Conservation (phyloP, 192 early-diverging fungal genomes). For the Cladochytrium replicatum region DNA sequence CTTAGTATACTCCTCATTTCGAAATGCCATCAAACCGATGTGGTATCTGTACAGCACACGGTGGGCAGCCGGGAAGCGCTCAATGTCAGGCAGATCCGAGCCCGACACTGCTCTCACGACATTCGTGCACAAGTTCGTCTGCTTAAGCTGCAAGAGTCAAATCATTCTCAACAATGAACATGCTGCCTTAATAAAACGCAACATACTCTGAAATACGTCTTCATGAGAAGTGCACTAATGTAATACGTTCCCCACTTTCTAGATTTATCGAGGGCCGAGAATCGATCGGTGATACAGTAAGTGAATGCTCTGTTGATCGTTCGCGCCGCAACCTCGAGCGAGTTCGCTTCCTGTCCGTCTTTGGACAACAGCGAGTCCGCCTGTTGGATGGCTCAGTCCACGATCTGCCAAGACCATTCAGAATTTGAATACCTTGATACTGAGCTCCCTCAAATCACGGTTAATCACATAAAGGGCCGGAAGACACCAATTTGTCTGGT, state of each 20-base stretch:
- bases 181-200: slow-evolving; percentile 3
- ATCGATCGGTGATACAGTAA: slow-evolving; percentile 77
- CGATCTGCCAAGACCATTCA: too few relatives aligned
- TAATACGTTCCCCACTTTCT: slow-evolving; percentile 92
- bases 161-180: background rate
- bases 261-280: slow-evolving; percentile 31
- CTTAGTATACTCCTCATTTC: slow-evolving; percentile 65
- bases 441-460: slow-evolving; percentile 42
- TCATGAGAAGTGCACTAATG: slow-evolving; percentile 76
- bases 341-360: slow-evolving; percentile 34
- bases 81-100: slow-evolving; percentile 63
- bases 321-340: slow-evolving; percentile 74
- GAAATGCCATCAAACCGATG: slow-evolving; percentile 76
- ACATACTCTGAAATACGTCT: slow-evolving; percentile 73
- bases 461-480: slow-evolving; percentile 52
- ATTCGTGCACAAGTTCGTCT: slow-evolving; percentile 74
- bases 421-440: slow-evolving; percentile 27
- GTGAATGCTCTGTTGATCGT: slow-evolving; percentile 83
- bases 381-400: too few relatives aligned
- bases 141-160: slow-evolving; percentile 61
- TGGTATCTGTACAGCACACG: slow-evolving; percentile 85
- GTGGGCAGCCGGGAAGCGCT: slow-evolving; percentile 73
- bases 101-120: slow-evolving; percentile 62
- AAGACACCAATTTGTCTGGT: slow-evolving; percentile 45
- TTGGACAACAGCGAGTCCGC: too few relatives aligned